Conservation (phyloP, 2,329 filamentous ascomycete genomes). For the Curvularia eragrostidis region DNA sequence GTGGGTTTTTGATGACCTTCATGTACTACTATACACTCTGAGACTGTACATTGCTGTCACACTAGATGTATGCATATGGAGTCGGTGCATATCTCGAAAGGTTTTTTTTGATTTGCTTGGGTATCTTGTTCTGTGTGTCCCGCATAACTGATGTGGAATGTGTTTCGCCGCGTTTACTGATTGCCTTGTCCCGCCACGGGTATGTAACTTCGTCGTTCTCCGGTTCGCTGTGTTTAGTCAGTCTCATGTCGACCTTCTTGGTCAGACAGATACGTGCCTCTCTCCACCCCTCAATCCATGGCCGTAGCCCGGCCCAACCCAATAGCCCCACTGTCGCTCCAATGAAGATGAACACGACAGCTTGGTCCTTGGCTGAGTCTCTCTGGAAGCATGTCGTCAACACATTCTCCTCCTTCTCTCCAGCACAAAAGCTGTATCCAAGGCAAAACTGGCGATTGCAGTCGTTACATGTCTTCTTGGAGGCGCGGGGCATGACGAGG, state of each 20-base stretch:
- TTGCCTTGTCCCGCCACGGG: slow-evolving; percentile 54
- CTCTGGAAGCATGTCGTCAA: slow-evolving; percentile 72
- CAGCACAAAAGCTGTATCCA: slow-evolving; percentile 67
- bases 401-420: slow-evolving; percentile 67
- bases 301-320: slow-evolving; percentile 65
- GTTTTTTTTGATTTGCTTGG: slow-evolving; percentile 27
- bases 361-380: slow-evolving; percentile 71
- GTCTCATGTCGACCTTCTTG: not conserved
- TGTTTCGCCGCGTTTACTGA: slow-evolving; percentile 3
- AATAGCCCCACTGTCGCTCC: slow-evolving; percentile 67
- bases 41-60: slow-evolving; percentile 45
- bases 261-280: slow-evolving; percentile 51
- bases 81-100: slow-evolving; percentile 32
- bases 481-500: slow-evolving; percentile 34
- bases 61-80: slow-evolving; percentile 46
- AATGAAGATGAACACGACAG: slow-evolving; percentile 71
- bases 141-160: slow-evolving; percentile 11
- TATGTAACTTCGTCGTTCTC: slow-evolving; percentile 60
- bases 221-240: slow-evolving; percentile 48
- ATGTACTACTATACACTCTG: slow-evolving; percentile 47
- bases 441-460: slow-evolving; percentile 73
- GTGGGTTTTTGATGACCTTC: slow-evolving; percentile 11
- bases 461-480: slow-evolving; percentile 65
- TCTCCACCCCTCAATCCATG: slow-evolving; percentile 64
- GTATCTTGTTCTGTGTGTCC: slow-evolving; percentile 41